Evolutionary conservation across 768 basidiomycete genomes (phyloP), one percentile per base, ranked within the genome.

Genomic region (Kwoniella newhampshirensis): DNA sequence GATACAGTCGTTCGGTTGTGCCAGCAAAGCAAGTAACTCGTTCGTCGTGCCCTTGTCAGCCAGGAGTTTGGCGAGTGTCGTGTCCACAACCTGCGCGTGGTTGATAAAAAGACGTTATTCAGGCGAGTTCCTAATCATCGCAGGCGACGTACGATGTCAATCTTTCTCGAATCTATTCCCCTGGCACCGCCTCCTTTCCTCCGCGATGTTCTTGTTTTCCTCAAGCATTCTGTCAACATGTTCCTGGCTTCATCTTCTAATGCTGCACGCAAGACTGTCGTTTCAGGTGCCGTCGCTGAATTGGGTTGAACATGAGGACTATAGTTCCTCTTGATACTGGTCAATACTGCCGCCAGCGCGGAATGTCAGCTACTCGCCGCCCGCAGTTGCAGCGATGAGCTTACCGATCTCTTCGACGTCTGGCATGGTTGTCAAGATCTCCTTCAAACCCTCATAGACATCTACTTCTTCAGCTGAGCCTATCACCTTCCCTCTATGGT

Each of bases 311-410:
- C 82, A 78, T 92, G 87, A 15, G 91, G 91, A 41, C 88, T 88
- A 75, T 93, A 92, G 72, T 92, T 91, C 81, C 84, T 82, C 81
- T 90, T 88, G 88, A 93, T 80, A 82, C 91, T 89, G 68, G 81
- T 82, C 77, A 82, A 82, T 83, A 92, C 91, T 92, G 80, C 71
- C 78, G 17, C 20, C n/a, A 12, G 12, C 25, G 37, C 35, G 9
- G 25, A n/a, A 48, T 32, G 17, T 53, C 40, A 47, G 54, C 43
- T 35, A 53, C n/a, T 20, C 45, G 41, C 9, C 18, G 17, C 8
- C 7, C 23, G 9, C 11, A 15, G 26, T 18, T 25, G 47, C 7
- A 9, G 8, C 23, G 18, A 4, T 12, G 4, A 8, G 85, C 91
- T 87, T 74, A 94, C 92, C 87, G 68, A 94, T 86, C 56, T 88